Evolutionary conservation across 2,329 filamentous ascomycete genomes (phyloP), one percentile per base, ranked within the genome.

Genomic region (Corinectria fuckeliana): DNA sequence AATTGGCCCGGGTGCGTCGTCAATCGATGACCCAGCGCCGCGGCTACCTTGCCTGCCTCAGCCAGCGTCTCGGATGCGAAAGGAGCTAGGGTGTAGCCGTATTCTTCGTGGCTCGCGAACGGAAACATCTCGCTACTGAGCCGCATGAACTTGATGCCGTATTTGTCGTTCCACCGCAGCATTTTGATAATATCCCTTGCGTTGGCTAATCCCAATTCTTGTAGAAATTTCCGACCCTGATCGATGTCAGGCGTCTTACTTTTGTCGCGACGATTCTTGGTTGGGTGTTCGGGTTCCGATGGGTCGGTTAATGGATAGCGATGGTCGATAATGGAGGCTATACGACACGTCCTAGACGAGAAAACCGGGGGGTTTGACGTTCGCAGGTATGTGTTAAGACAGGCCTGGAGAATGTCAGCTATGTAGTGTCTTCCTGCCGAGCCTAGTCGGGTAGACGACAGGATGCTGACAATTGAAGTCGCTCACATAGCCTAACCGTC

Each of bases 61-160:
- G 85, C 89, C 9, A 98, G 80, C 0, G 85, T 87, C 13, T 93
- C 88, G 0, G 91, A 86, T 0, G 93, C 94, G 73, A 97, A 97
- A 0, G 91, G 89, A 0, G 88, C 88, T 11, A 98, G 82, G 66
- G 87, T 90, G 75, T 98, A 98, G 0, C 93, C 94, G 65, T 96
- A 90, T 62, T 92, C 90, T 21, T 85, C 84, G 70, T 98, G 94
- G 64, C 91, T 96, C 2, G 94, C 94, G 74, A 97, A 97, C 0
- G 94, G 94, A 65, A 98, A 98, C 91, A 97, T 97, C 68, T 97
- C 94, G 54, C 92, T 96, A 67, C 92, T 96, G 18, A 98, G 81
- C 1, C 94, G 87, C 85, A 98, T 87, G 74, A 98, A 97, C 67
- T 88, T 93, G 76, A 98, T 98, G 36, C 90, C 89, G 65, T 94